phyloP scores from a whole-genome alignment of 1,284 basidiomycete genomes.

The Ganoderma resinaceum region DNA sequence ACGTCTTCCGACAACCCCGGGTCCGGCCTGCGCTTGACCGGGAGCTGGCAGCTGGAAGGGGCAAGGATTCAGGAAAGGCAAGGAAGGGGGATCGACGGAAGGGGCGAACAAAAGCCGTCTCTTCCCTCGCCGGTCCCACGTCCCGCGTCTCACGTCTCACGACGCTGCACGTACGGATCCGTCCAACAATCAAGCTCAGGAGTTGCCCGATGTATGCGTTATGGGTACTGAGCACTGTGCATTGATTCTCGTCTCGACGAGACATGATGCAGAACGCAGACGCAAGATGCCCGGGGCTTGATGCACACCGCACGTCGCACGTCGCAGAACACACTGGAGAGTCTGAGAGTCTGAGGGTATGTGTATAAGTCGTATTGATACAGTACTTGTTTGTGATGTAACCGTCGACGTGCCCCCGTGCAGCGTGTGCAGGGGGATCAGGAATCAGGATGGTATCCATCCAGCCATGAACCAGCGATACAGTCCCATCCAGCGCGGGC shows the following conservation, averaged over 20 bases:
- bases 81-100: neutral
- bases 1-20: neutral
- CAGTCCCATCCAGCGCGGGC: conserved; percentile 3
- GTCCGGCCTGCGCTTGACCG: neutral
- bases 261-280: neutral
- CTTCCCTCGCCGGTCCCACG: neutral
- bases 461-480: neutral
- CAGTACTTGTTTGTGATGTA: neutral
- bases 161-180: neutral
- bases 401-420: neutral
- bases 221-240: neutral
- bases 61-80: too few relatives aligned
- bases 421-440: neutral
- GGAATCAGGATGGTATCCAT: neutral
- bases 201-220: too few relatives aligned
- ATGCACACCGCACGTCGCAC: too few relatives aligned
- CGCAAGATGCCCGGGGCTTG: neutral
- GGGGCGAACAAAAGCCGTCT: conserved; percentile 10
- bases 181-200: neutral
- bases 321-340: neutral
- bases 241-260: neutral
- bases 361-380: neutral
- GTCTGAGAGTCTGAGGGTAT: neutral
- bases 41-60: too few relatives aligned
- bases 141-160: too few relatives aligned